A percentile compares a stretch with the other conserved stretches of the same genome.
phyloP scores from a whole-genome alignment of 2,329 filamentous ascomycete genomes.

The Gyromitra esculenta region DNA sequence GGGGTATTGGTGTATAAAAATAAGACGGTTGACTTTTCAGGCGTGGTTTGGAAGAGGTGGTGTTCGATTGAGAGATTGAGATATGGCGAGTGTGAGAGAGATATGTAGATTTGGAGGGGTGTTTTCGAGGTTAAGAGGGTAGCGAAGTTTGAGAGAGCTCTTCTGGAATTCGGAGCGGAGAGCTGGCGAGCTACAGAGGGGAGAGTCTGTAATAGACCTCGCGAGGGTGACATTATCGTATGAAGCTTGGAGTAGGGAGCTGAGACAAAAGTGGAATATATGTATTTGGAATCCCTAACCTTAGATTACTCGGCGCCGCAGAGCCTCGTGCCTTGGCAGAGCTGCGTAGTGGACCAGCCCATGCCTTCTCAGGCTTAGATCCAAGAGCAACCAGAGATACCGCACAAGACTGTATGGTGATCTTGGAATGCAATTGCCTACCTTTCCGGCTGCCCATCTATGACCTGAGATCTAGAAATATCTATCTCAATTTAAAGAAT shows the following conservation, averaged over 20 bases:
- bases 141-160: slow-evolving; percentile 34
- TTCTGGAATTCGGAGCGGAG: background rate
- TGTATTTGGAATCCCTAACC: slow-evolving; percentile 5
- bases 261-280: background rate
- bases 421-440: no score
- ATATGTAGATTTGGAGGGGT: slow-evolving; percentile 74
- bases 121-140: slow-evolving; percentile 39
- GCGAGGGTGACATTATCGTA: slow-evolving; percentile 53
- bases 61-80: slow-evolving; percentile 95
- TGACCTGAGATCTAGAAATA: no score
- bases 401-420: no score
- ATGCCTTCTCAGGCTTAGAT: no score
- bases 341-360: no score
- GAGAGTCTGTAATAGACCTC: slow-evolving; percentile 39
- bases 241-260: background rate
- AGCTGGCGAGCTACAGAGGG: background rate
- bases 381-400: no score
- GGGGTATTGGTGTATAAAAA: slow-evolving; percentile 90
- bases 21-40: slow-evolving; percentile 73
- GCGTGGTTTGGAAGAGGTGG: slow-evolving; percentile 79
- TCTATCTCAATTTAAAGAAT: no score
- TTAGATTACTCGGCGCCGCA: slow-evolving; percentile 2
- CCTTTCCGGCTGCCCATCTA: no score
- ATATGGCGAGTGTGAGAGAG: slow-evolving; percentile 76
- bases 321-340: slow-evolving; percentile 9